Percentiles rank a stretch among this genome's conserved stretches.
These are phyloP conservation scores for Quercus alba DNA, from an alignment of 306 rosid genomes.

Conservation along the genomic window DNA sequence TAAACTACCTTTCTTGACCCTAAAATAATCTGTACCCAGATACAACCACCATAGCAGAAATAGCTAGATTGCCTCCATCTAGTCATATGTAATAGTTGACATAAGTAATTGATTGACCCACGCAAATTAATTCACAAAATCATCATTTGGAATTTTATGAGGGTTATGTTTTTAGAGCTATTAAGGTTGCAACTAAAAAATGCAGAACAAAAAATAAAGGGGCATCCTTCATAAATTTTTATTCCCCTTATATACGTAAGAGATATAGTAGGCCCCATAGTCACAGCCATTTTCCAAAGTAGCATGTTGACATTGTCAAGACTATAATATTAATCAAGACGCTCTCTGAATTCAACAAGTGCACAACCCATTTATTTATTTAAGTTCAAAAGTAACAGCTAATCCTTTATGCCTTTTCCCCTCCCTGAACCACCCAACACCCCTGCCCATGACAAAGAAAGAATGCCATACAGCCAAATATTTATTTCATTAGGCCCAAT, in stretches of 20 bases:
- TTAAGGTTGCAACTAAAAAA: no score
- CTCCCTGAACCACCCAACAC: neutral
- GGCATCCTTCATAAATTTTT: neutral
- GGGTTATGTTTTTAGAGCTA: no score
- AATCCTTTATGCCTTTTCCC: neutral
- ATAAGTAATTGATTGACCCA: neutral
- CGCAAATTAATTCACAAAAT: neutral
- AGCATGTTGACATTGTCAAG: neutral
- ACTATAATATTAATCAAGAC: neutral
- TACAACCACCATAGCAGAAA: neutral
- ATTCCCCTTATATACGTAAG: neutral
- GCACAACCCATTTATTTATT: neutral
- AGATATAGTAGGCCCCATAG: neutral
- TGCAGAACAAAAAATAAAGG: no score
- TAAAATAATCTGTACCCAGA: neutral
- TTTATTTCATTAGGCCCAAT: neutral
- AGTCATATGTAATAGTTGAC: neutral
- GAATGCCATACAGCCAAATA: neutral
- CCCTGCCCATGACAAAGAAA: neutral
- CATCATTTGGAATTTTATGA: neutral
- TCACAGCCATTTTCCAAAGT: neutral
- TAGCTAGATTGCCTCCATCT: neutral
- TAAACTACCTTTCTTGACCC: neutral
- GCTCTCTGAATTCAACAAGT: neutral
- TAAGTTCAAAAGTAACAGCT: neutral